These are phyloP conservation scores for Neurospora sp. DNA, from an alignment of 495 filamentous ascomycete species.

Conservation along the genomic window DNA sequence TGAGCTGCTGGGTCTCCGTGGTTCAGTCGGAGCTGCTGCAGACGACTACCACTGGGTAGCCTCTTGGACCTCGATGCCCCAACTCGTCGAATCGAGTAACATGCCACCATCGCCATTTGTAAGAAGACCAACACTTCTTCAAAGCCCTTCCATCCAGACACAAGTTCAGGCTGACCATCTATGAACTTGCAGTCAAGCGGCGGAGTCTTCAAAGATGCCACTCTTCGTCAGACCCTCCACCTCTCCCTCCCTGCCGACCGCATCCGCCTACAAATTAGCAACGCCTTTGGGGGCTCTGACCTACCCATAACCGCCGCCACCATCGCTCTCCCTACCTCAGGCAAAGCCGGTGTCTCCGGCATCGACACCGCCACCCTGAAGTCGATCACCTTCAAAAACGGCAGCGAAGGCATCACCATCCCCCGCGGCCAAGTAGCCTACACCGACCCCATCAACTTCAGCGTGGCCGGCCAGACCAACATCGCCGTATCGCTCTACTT, in stretches of 20 bases:
- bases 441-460: slow-evolving; percentile 53
- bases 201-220: slow-evolving; percentile 40
- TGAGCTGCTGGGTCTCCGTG: neutral
- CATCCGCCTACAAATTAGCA: slow-evolving; percentile 55
- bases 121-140: slow-evolving; percentile 12
- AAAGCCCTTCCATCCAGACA: neutral
- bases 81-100: slow-evolving; percentile 52
- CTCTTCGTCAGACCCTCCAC: slow-evolving; percentile 57
- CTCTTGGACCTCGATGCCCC: slow-evolving; percentile 58
- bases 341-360: slow-evolving; percentile 39
- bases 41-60: slow-evolving; percentile 47
- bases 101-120: slow-evolving; percentile 52
- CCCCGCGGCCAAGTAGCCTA: slow-evolving; percentile 48
- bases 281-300: slow-evolving; percentile 53
- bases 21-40: neutral
- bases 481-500: slow-evolving; percentile 52
- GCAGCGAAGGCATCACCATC: slow-evolving; percentile 37
- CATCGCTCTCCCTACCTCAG: slow-evolving; percentile 41
- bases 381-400: slow-evolving; percentile 48
- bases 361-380: slow-evolving; percentile 41
- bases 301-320: slow-evolving; percentile 51
- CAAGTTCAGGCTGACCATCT: neutral
- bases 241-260: slow-evolving; percentile 43
- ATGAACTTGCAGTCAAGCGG: slow-evolving; percentile 6
- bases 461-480: slow-evolving; percentile 34